Percentiles rank a stretch among this genome's conserved stretches.
These are phyloP conservation scores for Suillus weaverae DNA, from an alignment of 768 basidiomycete species.

Conservation along the genomic window DNA sequence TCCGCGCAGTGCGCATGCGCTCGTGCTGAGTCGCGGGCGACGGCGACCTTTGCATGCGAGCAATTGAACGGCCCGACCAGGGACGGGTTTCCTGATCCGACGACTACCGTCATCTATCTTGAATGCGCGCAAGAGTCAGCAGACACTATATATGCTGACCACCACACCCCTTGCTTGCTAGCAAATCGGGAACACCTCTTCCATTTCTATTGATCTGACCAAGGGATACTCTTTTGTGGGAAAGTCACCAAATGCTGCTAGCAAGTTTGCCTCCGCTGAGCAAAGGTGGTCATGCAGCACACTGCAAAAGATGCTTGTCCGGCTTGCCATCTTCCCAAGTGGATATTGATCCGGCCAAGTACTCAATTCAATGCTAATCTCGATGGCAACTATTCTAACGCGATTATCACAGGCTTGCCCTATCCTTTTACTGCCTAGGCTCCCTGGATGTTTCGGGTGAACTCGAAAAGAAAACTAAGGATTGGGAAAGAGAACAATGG, in stretches of 20 bases:
- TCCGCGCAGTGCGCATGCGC: background rate
- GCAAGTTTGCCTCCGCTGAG: conserved; percentile 30
- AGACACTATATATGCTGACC: background rate
- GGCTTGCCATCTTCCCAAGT: conserved; percentile 71
- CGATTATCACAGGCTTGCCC: conserved; percentile 58
- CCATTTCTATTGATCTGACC: background rate
- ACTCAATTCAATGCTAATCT: conserved; percentile 18
- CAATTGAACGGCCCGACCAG: background rate
- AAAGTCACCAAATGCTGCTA: background rate
- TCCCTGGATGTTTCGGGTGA: conserved; percentile 74
- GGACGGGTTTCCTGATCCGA: background rate
- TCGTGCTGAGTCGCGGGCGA: background rate
- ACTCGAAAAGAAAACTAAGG: conserved; percentile 41
- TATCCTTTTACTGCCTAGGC: conserved; percentile 89
- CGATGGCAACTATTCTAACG: conserved; percentile 11
- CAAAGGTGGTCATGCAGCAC: conserved; percentile 57
- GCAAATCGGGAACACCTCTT: background rate
- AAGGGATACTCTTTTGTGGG: background rate
- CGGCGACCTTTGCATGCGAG: background rate
- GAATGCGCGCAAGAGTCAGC: background rate
- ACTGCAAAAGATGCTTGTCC: conserved; percentile 66
- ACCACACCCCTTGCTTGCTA: background rate
- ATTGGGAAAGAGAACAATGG: conserved; percentile 63
- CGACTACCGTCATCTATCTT: background rate
- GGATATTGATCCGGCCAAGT: conserved; percentile 76